Conservation (phyloP, 768 basidiomycete genomes). For the Russula dissimulans region DNA sequence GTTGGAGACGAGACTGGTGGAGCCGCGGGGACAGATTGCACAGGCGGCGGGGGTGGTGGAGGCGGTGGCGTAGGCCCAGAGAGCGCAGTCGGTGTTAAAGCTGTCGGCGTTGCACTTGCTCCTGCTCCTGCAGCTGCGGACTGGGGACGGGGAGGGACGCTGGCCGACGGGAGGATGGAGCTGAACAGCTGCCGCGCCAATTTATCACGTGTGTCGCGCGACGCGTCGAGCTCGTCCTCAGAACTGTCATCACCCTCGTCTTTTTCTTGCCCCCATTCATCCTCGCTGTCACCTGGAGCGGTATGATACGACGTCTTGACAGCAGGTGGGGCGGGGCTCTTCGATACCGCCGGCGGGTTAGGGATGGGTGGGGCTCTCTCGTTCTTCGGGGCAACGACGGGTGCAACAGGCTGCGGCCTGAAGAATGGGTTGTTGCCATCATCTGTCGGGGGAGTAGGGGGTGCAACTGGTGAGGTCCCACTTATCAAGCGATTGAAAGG, state of each 20-base stretch:
- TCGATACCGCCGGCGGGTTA: constrained; percentile 26
- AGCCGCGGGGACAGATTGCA: constrained; percentile 25
- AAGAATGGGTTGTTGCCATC: constrained; percentile 73
- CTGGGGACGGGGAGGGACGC: constrained; percentile 33
- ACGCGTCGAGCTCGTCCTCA: constrained; percentile 69
- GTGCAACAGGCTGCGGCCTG: constrained; percentile 37
- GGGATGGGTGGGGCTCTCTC: constrained; percentile 29
- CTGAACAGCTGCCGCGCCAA: constrained; percentile 80
- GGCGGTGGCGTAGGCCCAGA: constrained; percentile 32
- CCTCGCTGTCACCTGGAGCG: constrained; percentile 49
- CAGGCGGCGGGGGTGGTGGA: constrained; percentile 19
- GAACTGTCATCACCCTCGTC: constrained; percentile 59
- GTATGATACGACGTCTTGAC: constrained; percentile 53
- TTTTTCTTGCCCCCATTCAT: constrained; percentile 83
- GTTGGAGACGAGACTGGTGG: constrained; percentile 28
- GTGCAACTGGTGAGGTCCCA: constrained; percentile 30
- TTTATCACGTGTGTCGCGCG: constrained; percentile 52
- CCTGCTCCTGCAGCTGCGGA: constrained; percentile 38
- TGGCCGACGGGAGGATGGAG: constrained; percentile 45
- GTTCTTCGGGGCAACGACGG: constrained; percentile 20
- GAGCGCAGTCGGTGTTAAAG: constrained; percentile 25
- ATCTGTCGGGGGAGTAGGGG: constrained; percentile 29
- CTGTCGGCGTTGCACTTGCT: constrained; percentile 9
- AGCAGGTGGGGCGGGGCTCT: constrained; percentile 46
- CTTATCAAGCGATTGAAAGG: constrained; percentile 69